phyloP scores from a whole-genome alignment of 495 filamentous ascomycete genomes.

The Neurospora sp. region DNA sequence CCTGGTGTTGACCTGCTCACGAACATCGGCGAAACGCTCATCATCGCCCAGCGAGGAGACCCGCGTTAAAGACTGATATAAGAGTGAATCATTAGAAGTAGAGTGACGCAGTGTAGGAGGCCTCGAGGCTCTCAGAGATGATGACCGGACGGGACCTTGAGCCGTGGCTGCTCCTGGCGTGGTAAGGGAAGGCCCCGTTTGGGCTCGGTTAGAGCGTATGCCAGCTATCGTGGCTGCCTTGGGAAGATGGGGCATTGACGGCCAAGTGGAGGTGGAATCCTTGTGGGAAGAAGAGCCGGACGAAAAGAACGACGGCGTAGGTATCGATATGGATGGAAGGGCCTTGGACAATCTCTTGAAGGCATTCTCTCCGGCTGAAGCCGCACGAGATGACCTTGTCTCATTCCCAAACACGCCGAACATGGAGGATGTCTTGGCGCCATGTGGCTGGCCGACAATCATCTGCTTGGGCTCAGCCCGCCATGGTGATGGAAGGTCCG shows the following conservation, averaged over 20 bases:
- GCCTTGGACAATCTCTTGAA: constrained; percentile 38
- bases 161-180: background rate
- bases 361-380: constrained; percentile 34
- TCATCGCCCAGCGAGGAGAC: constrained; percentile 83
- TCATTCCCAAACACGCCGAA: constrained; percentile 25
- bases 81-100: constrained; percentile 68
- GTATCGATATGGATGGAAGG: constrained; percentile 45
- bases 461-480: constrained; percentile 38
- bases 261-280: constrained; percentile 4
- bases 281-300: constrained; percentile 21
- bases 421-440: constrained; percentile 24
- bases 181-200: background rate
- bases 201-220: background rate
- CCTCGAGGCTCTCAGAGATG: constrained; percentile 4
- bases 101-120: constrained; percentile 43
- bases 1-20: constrained; percentile 72
- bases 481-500: constrained; percentile 40
- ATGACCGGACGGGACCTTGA: background rate
- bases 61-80: constrained; percentile 56
- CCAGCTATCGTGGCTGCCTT: background rate
- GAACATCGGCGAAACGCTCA: constrained; percentile 68
- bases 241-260: background rate
- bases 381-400: constrained; percentile 25
- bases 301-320: constrained; percentile 39
- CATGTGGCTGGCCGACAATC: constrained; percentile 23